These are phyloP conservation scores for Tolypocladium guangdongense DNA, from an alignment of 2,329 filamentous ascomycete species.

Conservation along the genomic window DNA sequence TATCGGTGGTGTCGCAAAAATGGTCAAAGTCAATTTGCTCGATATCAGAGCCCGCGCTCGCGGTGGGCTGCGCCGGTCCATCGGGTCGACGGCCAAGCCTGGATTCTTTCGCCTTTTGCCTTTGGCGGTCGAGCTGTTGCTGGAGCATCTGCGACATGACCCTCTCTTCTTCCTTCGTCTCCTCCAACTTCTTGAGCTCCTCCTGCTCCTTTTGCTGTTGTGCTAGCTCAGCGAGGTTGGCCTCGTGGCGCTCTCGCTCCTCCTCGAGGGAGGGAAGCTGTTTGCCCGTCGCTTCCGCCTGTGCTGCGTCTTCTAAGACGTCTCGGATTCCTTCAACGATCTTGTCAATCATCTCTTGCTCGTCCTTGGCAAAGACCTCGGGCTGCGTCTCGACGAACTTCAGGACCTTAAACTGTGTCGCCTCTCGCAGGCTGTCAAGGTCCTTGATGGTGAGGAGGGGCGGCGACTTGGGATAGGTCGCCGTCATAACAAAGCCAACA, in stretches of 20 bases:
- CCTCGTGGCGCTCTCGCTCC: constrained; percentile 75
- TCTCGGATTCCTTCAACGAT: constrained; percentile 61
- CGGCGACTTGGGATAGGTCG: constrained; percentile 80
- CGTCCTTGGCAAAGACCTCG: constrained; percentile 37
- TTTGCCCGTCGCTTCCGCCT: constrained; percentile 61
- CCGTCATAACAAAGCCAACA: constrained; percentile 71
- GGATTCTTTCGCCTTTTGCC: constrained; percentile 51
- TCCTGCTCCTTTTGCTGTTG: constrained; percentile 43
- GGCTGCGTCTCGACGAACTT: constrained; percentile 50
- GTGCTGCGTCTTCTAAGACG: constrained; percentile 77
- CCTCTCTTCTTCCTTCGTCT: constrained; percentile 57
- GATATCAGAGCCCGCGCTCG: constrained; percentile 14
- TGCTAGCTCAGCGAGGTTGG: constrained; percentile 51
- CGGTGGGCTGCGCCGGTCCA: constrained; percentile 16
- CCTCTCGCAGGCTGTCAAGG: constrained; percentile 53
- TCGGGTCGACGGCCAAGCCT: constrained; percentile 48
- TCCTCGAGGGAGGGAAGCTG: constrained; percentile 80
- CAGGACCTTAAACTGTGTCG: constrained; percentile 59
- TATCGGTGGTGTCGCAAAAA: constrained; percentile 51
- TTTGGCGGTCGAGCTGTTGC: constrained; percentile 59
- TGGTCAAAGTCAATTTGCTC: constrained; percentile 54
- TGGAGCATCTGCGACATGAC: constrained; percentile 60
- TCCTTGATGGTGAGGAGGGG: constrained; percentile 62
- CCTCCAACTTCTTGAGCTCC: constrained; percentile 41
- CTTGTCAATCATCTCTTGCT: constrained; percentile 50